Conservation (phyloP, 768 basidiomycete genomes). For the Candolleomyces efflorescens region DNA sequence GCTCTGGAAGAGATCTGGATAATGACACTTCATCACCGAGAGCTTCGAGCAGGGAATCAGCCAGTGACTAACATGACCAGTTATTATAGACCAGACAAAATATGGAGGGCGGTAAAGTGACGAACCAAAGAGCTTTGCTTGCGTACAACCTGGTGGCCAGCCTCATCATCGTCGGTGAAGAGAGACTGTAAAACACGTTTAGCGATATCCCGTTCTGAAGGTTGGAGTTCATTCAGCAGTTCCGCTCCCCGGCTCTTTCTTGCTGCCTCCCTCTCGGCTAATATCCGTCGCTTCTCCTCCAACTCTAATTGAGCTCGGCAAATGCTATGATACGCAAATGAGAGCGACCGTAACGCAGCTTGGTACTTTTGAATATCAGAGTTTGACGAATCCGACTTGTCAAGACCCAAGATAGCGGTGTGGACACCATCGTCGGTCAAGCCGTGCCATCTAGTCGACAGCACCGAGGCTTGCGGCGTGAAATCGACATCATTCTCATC, state of each 20-base stretch:
- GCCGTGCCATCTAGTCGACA: conserved; percentile 72
- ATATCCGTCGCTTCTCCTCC: conserved; percentile 48
- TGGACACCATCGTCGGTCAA: conserved; percentile 75
- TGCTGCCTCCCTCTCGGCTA: conserved; percentile 59
- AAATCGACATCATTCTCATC: conserved; percentile 29
- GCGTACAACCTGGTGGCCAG: conserved; percentile 44
- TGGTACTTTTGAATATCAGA: conserved; percentile 54
- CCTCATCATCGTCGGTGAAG: conserved; percentile 51
- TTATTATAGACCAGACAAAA: neutral
- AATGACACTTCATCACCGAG: conserved; percentile 44
- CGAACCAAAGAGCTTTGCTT: conserved; percentile 60
- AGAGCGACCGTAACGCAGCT: conserved; percentile 62
- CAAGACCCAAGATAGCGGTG: conserved; percentile 50
- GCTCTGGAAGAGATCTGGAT: conserved; percentile 30
- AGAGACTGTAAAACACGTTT: conserved; percentile 62
- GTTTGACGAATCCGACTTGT: conserved; percentile 25
- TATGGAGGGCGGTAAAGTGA: conserved; percentile 7
- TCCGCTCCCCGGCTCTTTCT: conserved; percentile 48
- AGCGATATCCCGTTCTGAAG: conserved; percentile 64
- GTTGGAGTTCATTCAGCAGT: conserved; percentile 52
- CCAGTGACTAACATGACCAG: conserved; percentile 35
- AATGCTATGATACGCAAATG: conserved; percentile 59
- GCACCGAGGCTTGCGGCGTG: conserved; percentile 34
- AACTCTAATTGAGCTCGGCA: conserved; percentile 56
- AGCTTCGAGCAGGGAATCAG: conserved; percentile 53